A percentile compares a stretch with the other conserved stretches of the same genome.
These are phyloP conservation scores for Neonectria coccinea DNA, from an alignment of 2,329 filamentous ascomycete species.

Conservation along the genomic window DNA sequence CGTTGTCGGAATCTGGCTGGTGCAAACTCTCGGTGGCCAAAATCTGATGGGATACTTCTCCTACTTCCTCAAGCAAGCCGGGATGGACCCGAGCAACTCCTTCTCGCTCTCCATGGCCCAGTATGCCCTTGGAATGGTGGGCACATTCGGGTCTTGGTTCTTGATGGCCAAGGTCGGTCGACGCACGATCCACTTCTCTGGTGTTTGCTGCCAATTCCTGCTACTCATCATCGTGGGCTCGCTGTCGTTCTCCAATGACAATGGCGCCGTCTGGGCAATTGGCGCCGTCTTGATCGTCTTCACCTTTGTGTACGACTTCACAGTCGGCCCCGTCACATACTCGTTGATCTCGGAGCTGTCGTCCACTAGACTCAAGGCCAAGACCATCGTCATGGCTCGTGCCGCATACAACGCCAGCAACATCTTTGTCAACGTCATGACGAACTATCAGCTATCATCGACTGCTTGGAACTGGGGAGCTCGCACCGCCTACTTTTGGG, in stretches of 20 bases:
- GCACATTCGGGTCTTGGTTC: conserved; percentile 64
- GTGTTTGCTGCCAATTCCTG: conserved; percentile 55
- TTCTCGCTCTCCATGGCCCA: conserved; percentile 61
- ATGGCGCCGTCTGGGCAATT: conserved; percentile 56
- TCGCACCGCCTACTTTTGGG: conserved; percentile 61
- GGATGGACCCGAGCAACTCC: conserved; percentile 57
- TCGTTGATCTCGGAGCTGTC: conserved; percentile 65
- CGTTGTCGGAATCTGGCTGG: conserved; percentile 61
- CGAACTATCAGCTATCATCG: conserved; percentile 61
- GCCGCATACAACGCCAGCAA: conserved; percentile 58
- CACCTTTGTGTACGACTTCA: conserved; percentile 66
- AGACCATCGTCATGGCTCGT: conserved; percentile 66
- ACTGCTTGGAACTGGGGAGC: conserved; percentile 62
- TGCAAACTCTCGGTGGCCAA: conserved; percentile 61
- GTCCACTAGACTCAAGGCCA: conserved; percentile 64
- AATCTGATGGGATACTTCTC: conserved; percentile 63
- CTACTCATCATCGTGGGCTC: conserved; percentile 57
- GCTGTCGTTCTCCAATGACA: conserved; percentile 51
- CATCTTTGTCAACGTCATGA: conserved; percentile 63
- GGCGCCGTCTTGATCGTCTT: conserved; percentile 63
- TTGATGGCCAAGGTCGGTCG: conserved; percentile 62
- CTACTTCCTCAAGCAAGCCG: conserved; percentile 60
- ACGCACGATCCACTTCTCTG: conserved; percentile 61
- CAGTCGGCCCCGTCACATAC: conserved; percentile 66
- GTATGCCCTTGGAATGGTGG: conserved; percentile 63